Evolutionary conservation across 139 green algal genomes (phyloP).

Genomic region (Chlorella sp.): DNA sequence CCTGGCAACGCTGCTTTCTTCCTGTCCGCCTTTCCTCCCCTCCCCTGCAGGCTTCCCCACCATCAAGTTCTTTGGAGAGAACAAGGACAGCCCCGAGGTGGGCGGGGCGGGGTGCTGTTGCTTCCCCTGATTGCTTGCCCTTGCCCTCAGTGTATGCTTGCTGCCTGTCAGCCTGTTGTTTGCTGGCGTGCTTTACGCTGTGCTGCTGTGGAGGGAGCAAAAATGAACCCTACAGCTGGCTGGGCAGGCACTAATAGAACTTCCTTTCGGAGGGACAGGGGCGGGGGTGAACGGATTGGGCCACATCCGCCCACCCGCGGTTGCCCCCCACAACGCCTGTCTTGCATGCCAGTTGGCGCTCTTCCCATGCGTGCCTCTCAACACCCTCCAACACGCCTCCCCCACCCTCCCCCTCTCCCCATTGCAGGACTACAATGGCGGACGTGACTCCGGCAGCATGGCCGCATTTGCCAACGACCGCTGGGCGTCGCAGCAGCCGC

Average conservation of each 20-base stretch:
- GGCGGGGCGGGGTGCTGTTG: neutral
- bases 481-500: slow-evolving; percentile 59
- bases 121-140: too few relatives aligned
- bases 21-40: neutral
- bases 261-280: neutral
- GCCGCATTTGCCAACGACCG: slow-evolving; percentile 51
- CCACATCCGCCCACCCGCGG: too few relatives aligned
- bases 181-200: too few relatives aligned
- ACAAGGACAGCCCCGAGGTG: slow-evolving; percentile 74
- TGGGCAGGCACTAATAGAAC: neutral
- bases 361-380: too few relatives aligned
- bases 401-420: too few relatives aligned
- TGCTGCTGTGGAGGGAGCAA: too few relatives aligned
- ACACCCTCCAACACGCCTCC: too few relatives aligned
- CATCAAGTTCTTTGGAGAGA: slow-evolving; percentile 87
- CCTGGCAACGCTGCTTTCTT: neutral
- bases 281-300: too few relatives aligned
- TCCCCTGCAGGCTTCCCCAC: slow-evolving; percentile 85
- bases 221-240: neutral
- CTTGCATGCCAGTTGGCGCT: neutral
- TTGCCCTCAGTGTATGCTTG: neutral
- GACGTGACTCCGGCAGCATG: slow-evolving; percentile 69
- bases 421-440: slow-evolving; percentile 77
- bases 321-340: too few relatives aligned
- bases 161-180: too few relatives aligned